phyloP scores from a whole-genome alignment of 2,329 filamentous ascomycete species.

The Colletotrichum salicis region DNA sequence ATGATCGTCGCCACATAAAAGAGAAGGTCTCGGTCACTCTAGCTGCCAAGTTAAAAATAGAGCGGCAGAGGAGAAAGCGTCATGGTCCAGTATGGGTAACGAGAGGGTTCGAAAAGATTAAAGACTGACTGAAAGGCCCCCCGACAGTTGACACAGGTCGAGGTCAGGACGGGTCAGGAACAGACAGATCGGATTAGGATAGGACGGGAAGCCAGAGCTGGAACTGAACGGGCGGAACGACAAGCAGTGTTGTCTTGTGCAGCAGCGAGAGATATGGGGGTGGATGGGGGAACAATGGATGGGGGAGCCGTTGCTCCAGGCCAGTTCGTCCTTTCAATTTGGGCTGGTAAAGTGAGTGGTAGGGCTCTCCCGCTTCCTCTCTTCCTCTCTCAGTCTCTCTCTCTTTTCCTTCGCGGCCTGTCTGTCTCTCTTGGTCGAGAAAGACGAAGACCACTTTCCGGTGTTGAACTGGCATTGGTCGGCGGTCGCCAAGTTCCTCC shows the following conservation, averaged over 20 bases:
- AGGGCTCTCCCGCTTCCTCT: constrained; percentile 10
- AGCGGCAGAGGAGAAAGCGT: constrained; percentile 37
- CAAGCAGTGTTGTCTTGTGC: constrained; percentile 18
- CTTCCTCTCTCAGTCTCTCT: constrained; percentile 1
- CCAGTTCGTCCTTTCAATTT: not conserved
- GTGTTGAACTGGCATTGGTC: constrained; percentile 37
- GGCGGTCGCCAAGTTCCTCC: constrained; percentile 47
- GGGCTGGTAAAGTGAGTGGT: constrained; percentile 29
- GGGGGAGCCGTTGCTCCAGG: constrained; percentile 16
- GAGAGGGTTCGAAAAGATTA: constrained; percentile 31
- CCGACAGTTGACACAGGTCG: constrained; percentile 4
- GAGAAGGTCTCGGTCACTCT: constrained; percentile 29
- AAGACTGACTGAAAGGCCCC: constrained; percentile 30
- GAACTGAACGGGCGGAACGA: constrained; percentile 10
- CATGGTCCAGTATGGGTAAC: constrained; percentile 34
- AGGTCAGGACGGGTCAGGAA: constrained; percentile 25
- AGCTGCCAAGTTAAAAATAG: constrained; percentile 35
- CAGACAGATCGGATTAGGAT: constrained; percentile 17
- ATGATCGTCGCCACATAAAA: constrained; percentile 48
- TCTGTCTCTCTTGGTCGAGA: constrained; percentile 1
- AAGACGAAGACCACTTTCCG: constrained; percentile 29
- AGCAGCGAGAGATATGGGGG: constrained; percentile 36
- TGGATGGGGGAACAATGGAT: not conserved
- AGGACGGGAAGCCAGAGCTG: constrained; percentile 19
- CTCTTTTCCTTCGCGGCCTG: not conserved